Evolutionary conservation across 345 rosid species (phyloP), one percentile per base, ranked within the genome.

Genomic region (Erodium maritimum): DNA sequence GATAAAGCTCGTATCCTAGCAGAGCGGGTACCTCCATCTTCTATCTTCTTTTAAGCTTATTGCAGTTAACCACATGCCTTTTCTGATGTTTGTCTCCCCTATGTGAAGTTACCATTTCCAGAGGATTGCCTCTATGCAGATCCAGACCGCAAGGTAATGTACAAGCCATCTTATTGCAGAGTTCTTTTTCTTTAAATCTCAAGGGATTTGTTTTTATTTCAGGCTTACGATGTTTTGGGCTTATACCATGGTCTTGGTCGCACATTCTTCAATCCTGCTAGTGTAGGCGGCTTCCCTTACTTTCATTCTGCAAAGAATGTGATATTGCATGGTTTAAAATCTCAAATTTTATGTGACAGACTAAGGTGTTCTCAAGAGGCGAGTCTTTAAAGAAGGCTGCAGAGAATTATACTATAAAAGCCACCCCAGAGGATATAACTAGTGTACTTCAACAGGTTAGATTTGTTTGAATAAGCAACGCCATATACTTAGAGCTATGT

Each of bases 221-320:
- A 91, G 96, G 88, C 83, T 4, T 91, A 88, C 71, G 85, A 83
- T 72, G 83, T 78, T 61, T 80, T 88, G 79, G 91, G 90, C 23
- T 72, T 91, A 64, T 83, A 88, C 79, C 79, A 59, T 52, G 98
- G 96, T 55, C 42, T 86, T 19, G 90, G 91, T 19, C 96, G 90
- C 24, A 91, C 96, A 67, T 82, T 88, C 73, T 82, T 91, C 81
- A 87, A 84, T 54, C 90, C 90, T 60, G 90, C 93, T 10, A 88
- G 90, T 23, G 96, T 88, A 84, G 69, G 61, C 64, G 50, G 57
- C 58, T 55, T 29, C 37, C 20, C 18, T 11, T 42, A 42, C 48
- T 3, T 1, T 42, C 48, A 42, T 42, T 42, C 14, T 11, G 17
- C 8, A 7, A 3, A 42, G 0, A 10, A 42, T 42, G 37, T 29